Evolutionary conservation across 2,329 filamentous ascomycete genomes (phyloP).

Genomic region (Beauveria sp.): DNA sequence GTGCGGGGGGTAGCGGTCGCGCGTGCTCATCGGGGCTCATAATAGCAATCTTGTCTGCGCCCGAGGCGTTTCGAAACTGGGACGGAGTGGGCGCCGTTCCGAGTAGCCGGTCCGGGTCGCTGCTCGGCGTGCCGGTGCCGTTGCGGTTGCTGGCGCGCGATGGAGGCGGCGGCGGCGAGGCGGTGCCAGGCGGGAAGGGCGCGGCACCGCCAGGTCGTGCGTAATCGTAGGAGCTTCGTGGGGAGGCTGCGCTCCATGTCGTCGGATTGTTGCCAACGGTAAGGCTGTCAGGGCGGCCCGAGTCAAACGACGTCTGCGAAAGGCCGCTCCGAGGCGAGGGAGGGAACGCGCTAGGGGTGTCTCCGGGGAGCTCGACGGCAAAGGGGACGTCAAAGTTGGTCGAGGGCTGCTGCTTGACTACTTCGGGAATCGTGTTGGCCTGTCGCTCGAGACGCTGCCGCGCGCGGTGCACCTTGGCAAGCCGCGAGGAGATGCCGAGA

Average conservation of each 20-base stretch:
- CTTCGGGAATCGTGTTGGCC: slow-evolving; percentile 33
- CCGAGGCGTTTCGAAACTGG: slow-evolving; percentile 50
- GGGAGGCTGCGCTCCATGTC: slow-evolving; percentile 32
- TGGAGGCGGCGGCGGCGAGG: slow-evolving; percentile 15
- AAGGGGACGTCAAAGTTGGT: slow-evolving; percentile 35
- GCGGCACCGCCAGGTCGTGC: slow-evolving; percentile 26
- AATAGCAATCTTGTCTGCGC: slow-evolving; percentile 59
- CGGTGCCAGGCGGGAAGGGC: slow-evolving; percentile 19
- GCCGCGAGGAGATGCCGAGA: slow-evolving; percentile 65
- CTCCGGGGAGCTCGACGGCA: slow-evolving; percentile 52
- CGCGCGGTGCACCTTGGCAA: slow-evolving; percentile 75
- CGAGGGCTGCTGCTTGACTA: slow-evolving; percentile 34
- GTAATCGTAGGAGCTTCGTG: slow-evolving; percentile 43
- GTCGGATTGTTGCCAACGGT: slow-evolving; percentile 25
- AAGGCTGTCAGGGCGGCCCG: slow-evolving; percentile 40
- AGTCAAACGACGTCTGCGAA: slow-evolving; percentile 50
- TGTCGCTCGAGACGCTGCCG: slow-evolving; percentile 58
- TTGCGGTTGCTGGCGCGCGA: slow-evolving; percentile 20
- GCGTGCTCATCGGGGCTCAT: slow-evolving; percentile 52
- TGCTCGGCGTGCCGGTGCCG: slow-evolving; percentile 30
- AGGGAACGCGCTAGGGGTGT: slow-evolving; percentile 36
- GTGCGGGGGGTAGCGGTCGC: slow-evolving; percentile 22
- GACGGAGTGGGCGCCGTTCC: slow-evolving; percentile 50
- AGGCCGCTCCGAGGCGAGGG: slow-evolving; percentile 29
- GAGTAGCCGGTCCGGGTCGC: slow-evolving; percentile 45